Evolutionary conservation across 257 asterid genomes (phyloP).

Genomic region (Solanum arcanum): DNA sequence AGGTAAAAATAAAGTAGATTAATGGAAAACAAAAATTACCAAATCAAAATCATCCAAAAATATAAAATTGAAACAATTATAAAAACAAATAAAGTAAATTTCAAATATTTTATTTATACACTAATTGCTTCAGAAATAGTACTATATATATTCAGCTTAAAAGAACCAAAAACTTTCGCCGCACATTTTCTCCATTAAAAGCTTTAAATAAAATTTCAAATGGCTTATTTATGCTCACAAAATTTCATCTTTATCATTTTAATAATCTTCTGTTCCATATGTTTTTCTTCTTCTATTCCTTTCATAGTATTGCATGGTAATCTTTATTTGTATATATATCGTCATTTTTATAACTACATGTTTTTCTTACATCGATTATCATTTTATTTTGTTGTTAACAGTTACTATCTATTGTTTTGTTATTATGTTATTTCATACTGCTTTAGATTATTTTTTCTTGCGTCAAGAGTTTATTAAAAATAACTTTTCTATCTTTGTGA

Average conservation of each 20-base stretch:
- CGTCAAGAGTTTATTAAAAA: accelerated
- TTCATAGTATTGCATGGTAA: constrained; percentile 25
- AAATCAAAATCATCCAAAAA: not conserved
- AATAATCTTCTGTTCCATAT: not conserved
- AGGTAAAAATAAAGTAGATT: not conserved
- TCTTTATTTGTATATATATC: not conserved
- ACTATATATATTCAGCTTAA: not conserved
- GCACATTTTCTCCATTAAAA: not conserved
- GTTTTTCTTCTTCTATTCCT: constrained; percentile 5
- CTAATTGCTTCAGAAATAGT: not conserved
- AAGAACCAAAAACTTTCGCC: not conserved
- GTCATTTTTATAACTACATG: not conserved
- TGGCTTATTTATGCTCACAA: not conserved
- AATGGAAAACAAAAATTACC: not conserved
- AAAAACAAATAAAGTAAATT: not conserved
- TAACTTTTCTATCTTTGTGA: accelerated
- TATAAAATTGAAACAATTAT: not conserved
- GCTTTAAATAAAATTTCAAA: not conserved
- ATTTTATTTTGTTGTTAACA: not conserved
- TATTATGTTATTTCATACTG: not conserved
- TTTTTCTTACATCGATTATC: not conserved
- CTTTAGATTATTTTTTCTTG: not conserved
- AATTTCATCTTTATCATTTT: not conserved
- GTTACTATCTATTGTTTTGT: not conserved
- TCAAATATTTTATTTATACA: not conserved